Base-by-base conservation (phyloP, 2,329 filamentous ascomycete genomes). In the Monilinia aucupariae region DNA sequence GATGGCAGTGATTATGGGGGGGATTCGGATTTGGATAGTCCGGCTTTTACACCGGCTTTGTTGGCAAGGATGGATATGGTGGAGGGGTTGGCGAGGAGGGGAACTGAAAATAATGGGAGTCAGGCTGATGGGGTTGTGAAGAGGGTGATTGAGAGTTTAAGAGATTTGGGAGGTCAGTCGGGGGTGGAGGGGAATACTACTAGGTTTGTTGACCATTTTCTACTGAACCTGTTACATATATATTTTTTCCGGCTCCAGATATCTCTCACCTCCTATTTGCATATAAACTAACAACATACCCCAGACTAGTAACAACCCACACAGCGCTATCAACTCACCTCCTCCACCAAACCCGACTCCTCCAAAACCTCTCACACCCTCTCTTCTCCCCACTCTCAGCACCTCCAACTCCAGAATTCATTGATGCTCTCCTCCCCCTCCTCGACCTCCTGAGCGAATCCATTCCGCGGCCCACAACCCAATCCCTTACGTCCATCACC, bases 1-100 rank as follows among this genome's bases (percentile, higher is more conserved):
- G 87, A 90, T 71, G 87, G 88, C 9, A 89, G 86, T 68, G 87
- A 91, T 72, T 91, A 89, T 72, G 87, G 88, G 7, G 88, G 85
- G 1, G 86, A 89, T 67, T 87, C 85, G 3, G 88, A 90, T 71
- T 76, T 90, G 22, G 87, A 90, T 41, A 80, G 82, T 13, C 79
- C 85, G n/a, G 86, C 85, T 25, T 86, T 91, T 72, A 83, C 86
- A 9, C 80, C 84, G 0, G 85, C 82, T 30, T 76, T 92, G 54
- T 82, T 90, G 60, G 81, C 85, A 48, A 85, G 85, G 74, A 89
- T 92, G 71, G 87, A 89, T 68, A 86, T 85, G 32, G 82, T 92
- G 51, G 89, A 91, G 74, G 85, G 85, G 62, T 76, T 91, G 61
- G 88, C 85, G 69, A 78, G 87, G 73, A 78, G 84, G 66, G 85